Conservation (phyloP, 257 asterid genomes). For the Cruciata laevipes region DNA sequence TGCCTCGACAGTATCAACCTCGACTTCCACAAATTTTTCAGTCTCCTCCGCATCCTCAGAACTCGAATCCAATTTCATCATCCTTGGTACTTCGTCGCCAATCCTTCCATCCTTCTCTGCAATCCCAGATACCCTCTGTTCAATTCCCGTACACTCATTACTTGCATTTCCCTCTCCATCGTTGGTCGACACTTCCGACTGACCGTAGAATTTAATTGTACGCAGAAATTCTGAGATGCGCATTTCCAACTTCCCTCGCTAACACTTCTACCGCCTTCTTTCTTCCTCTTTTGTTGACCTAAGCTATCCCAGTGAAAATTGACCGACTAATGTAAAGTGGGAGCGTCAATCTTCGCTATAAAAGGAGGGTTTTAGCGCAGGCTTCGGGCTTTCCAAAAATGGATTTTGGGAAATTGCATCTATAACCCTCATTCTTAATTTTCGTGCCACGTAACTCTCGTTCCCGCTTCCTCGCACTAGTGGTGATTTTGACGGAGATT, state of each 20-base stretch:
- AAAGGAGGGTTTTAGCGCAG: too few species aligned
- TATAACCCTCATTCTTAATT: too few species aligned
- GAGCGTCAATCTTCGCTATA: too few species aligned
- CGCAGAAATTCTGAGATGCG: background rate
- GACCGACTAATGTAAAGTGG: too few species aligned
- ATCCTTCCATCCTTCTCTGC: background rate
- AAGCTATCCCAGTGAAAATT: too few species aligned
- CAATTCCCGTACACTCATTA: background rate
- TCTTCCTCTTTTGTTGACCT: too few species aligned
- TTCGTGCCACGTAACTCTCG: too few species aligned
- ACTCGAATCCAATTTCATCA: background rate
- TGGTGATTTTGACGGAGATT: too few species aligned
- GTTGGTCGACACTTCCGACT: background rate
- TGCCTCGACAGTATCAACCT: constrained; percentile 6
- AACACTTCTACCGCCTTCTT: background rate
- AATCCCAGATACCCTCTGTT: background rate
- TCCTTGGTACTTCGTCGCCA: background rate
- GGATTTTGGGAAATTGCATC: too few species aligned
- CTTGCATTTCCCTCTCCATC: background rate
- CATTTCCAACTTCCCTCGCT: background rate
- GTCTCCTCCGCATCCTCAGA: constrained; percentile 21
- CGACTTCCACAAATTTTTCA: constrained; percentile 9
- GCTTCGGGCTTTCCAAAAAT: too few species aligned
- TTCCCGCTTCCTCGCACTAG: too few species aligned
- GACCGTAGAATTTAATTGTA: background rate